Percentiles rank a stretch among this genome's conserved stretches.
phyloP scores from a whole-genome alignment of 371 early-diverging fungal genomes.

The Mucor sp. region DNA sequence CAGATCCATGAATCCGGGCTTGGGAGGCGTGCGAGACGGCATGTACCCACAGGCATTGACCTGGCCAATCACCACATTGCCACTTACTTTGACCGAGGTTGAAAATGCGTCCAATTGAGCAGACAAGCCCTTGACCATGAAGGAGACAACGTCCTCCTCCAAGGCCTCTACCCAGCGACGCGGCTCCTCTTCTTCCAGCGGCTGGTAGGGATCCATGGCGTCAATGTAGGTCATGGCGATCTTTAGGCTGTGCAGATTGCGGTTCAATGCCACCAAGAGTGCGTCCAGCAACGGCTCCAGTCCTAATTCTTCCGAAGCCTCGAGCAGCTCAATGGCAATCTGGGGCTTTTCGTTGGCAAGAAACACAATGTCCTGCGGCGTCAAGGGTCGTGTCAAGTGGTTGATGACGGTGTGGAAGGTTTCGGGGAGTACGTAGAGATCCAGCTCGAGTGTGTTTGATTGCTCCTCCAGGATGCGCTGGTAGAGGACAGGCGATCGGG shows the following conservation, averaged over 20 bases:
- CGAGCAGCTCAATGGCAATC: conserved; percentile 37
- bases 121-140: conserved; percentile 24
- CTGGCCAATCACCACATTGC: conserved; percentile 29
- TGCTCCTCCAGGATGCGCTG: conserved; percentile 35
- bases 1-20: conserved; percentile 31
- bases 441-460: conserved; percentile 25
- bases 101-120: conserved; percentile 35
- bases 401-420: conserved; percentile 36
- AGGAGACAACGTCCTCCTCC: conserved; percentile 36
- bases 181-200: conserved; percentile 29
- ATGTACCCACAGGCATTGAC: conserved; percentile 32
- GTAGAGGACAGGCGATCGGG: conserved; percentile 39
- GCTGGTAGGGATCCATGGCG: conserved; percentile 30
- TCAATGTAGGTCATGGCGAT: conserved; percentile 31
- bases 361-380: conserved; percentile 35
- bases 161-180: conserved; percentile 39
- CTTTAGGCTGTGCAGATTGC: conserved; percentile 25
- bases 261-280: conserved; percentile 25
- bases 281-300: conserved; percentile 28
- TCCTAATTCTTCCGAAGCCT: conserved; percentile 40
- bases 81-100: conserved; percentile 28
- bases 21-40: conserved; percentile 34
- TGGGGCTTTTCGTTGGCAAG: conserved; percentile 40
- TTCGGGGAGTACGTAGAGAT: conserved; percentile 32
- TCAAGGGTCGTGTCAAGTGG: conserved; percentile 35